These are phyloP conservation scores for Hypocreales sp. DNA, from an alignment of 2,329 filamentous ascomycete genomes.

Conservation along the genomic window DNA sequence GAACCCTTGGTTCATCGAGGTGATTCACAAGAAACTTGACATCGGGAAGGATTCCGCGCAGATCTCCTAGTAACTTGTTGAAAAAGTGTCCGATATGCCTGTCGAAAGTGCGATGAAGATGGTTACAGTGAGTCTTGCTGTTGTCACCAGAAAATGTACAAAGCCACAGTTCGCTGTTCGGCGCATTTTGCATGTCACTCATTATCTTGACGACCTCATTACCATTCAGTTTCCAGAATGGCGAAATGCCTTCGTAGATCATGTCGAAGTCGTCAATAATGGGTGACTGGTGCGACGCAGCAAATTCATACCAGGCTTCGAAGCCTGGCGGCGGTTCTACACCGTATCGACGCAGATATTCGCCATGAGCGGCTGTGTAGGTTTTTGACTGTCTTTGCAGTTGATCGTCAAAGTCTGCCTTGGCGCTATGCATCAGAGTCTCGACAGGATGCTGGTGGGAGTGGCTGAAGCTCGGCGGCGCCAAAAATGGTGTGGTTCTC, in stretches of 20 bases:
- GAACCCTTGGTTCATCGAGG: conserved; percentile 29
- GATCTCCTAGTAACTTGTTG: conserved; percentile 12
- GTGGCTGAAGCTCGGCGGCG: too few species aligned
- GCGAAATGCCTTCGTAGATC: conserved; percentile 22
- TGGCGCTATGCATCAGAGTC: conserved; percentile 12
- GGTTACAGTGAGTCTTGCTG: conserved; percentile 15
- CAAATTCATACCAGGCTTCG: conserved; percentile 27
- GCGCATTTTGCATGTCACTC: conserved; percentile 8
- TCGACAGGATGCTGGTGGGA: conserved; percentile 18
- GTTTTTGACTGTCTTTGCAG: conserved; percentile 21
- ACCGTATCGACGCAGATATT: conserved; percentile 27
- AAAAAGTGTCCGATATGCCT: conserved; percentile 16
- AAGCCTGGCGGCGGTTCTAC: conserved; percentile 30
- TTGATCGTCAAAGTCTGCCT: conserved; percentile 13
- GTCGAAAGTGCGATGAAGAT: conserved; percentile 16
- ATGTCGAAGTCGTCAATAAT: conserved; percentile 36
- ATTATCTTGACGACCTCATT: conserved; percentile 15
- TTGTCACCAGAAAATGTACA: conserved; percentile 14
- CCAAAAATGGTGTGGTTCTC: conserved; percentile 11
- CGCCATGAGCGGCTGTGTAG: conserved; percentile 16
- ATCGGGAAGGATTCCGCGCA: conserved; percentile 15
- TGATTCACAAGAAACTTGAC: conserved; percentile 28
- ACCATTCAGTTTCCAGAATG: conserved; percentile 23
- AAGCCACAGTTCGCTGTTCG: conserved; percentile 19
- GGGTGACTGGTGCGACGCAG: conserved; percentile 19